Percentiles rank a stretch among this genome's conserved stretches.
Conservation (phyloP, 1,284 basidiomycete genomes). For the Ceratobasidium sp. region DNA sequence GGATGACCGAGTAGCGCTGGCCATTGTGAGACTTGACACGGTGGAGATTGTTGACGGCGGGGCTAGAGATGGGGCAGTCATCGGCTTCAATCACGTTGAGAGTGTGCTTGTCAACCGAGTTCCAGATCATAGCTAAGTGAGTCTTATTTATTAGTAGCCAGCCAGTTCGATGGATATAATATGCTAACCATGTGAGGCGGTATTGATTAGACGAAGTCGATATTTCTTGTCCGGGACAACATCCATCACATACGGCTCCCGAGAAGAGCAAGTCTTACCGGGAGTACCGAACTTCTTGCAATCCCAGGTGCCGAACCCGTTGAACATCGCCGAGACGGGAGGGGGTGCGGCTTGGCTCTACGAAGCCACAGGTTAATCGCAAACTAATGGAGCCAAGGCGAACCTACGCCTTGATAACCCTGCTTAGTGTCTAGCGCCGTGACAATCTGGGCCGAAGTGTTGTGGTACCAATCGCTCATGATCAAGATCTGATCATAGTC, state of each 20-base stretch:
- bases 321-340: slow-evolving; percentile 16
- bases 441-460: slow-evolving; percentile 54
- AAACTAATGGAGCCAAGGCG: background rate
- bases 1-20: slow-evolving; percentile 55
- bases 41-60: slow-evolving; percentile 29
- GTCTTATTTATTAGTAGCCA: slow-evolving; percentile 50
- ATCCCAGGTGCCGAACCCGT: slow-evolving; percentile 33
- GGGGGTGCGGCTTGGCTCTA: slow-evolving; percentile 35
- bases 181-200: slow-evolving; percentile 57
- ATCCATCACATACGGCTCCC: slow-evolving; percentile 54
- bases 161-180: too few species aligned
- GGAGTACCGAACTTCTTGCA: slow-evolving; percentile 46
- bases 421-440: slow-evolving; percentile 55
- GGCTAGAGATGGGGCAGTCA: slow-evolving; percentile 55
- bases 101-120: slow-evolving; percentile 63
- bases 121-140: slow-evolving; percentile 57
- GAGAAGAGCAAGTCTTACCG: slow-evolving; percentile 54
- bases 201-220: slow-evolving; percentile 68
- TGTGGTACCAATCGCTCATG: slow-evolving; percentile 60
- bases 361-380: background rate
- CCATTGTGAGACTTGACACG: slow-evolving; percentile 48
- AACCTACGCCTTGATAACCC: slow-evolving; percentile 56
- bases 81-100: slow-evolving; percentile 66
- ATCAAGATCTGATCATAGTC: slow-evolving; percentile 59
- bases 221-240: slow-evolving; percentile 55